Conservation (phyloP, 2,329 filamentous ascomycete genomes). For the Camillea tinctor region DNA sequence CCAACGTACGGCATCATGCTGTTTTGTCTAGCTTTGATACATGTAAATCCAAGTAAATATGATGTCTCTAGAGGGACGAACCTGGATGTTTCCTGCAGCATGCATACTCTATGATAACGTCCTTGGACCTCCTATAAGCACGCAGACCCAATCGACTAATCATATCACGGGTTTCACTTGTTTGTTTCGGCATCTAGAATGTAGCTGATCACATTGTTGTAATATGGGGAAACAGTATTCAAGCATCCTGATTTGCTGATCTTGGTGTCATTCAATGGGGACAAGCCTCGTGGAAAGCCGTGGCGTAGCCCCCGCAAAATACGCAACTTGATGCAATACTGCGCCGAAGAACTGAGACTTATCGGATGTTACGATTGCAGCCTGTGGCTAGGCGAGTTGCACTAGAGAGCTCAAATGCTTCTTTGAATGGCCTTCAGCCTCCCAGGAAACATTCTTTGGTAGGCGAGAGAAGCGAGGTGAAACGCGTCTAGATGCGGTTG, state of each 20-base stretch:
- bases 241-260: neutral
- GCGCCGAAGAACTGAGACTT: conserved; percentile 13
- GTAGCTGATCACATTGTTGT: neutral
- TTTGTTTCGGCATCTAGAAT: neutral
- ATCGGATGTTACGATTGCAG: conserved; percentile 16
- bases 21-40: neutral
- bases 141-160: neutral
- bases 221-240: neutral
- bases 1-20: neutral
- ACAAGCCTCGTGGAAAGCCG: neutral
- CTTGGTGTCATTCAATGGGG: neutral
- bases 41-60: neutral
- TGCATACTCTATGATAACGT: neutral
- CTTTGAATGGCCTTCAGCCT: neutral
- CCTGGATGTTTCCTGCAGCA: neutral
- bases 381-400: conserved; percentile 11
- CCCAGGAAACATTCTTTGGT: conserved; percentile 8
- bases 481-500: conserved; percentile 19
- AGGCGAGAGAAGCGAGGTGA: conserved; percentile 6
- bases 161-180: neutral
- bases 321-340: conserved; percentile 3
- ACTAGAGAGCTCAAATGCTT: conserved; percentile 1
- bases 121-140: neutral
- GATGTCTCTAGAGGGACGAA: neutral
- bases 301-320: neutral